phyloP scores from a whole-genome alignment of 805 yeast genomes.

The Hemisphaericaspora nanyangensis region DNA sequence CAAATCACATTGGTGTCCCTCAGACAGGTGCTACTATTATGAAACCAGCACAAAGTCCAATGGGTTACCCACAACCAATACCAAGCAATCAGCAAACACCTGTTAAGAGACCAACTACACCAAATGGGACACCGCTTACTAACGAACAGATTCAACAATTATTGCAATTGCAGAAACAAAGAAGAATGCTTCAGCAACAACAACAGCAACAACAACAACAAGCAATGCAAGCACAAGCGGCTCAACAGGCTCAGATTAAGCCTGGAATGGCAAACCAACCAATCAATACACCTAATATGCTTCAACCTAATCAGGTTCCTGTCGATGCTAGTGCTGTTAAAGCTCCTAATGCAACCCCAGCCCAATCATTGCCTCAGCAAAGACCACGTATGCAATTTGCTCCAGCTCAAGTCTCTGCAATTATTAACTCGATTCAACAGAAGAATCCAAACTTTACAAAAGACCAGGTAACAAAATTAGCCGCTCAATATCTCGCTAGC shows the following conservation, averaged over 20 bases:
- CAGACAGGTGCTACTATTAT: neutral
- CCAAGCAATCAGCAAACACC: slow-evolving; percentile 6
- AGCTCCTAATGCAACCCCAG: neutral
- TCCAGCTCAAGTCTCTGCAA: slow-evolving; percentile 62
- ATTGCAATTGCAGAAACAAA: slow-evolving; percentile 49
- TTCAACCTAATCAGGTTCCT: slow-evolving; percentile 11
- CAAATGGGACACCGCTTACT: slow-evolving; percentile 56
- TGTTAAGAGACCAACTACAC: slow-evolving; percentile 39
- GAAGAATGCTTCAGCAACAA: slow-evolving; percentile 45
- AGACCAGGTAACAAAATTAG: slow-evolving; percentile 62
- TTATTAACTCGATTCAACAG: slow-evolving; percentile 60
- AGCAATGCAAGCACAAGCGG: slow-evolving; percentile 1
- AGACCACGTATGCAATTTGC: slow-evolving; percentile 44
- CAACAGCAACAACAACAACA: slow-evolving; percentile 21
- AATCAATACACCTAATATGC: neutral
- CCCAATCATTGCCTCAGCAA: slow-evolving; percentile 1
- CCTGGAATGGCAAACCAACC: neutral
- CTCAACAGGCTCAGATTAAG: slow-evolving; percentile 1
- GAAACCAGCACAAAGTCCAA: neutral
- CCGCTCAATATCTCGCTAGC: slow-evolving; percentile 59
- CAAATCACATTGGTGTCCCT: neutral
- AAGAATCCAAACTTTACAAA: slow-evolving; percentile 61
- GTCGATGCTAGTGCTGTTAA: slow-evolving; percentile 1
- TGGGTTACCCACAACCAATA: neutral
- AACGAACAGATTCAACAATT: slow-evolving; percentile 60